Conservation (phyloP, 2,329 filamentous ascomycete genomes). For the Pyrenophora seminiperda region DNA sequence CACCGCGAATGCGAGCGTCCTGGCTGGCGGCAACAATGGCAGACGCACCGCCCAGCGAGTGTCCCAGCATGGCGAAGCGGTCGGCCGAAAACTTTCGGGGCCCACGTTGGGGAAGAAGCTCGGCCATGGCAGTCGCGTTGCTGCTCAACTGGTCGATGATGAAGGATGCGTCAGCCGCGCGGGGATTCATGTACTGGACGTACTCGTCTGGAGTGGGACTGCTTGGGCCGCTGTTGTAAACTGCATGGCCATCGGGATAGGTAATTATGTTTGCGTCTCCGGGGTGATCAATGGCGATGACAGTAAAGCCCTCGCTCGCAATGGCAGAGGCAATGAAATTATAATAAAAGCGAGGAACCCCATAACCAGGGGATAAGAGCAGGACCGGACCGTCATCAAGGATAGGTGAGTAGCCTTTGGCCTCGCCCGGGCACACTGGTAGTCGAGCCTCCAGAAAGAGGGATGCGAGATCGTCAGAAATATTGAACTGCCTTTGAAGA, state of each 20-base stretch:
- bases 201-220: neutral
- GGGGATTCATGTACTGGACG: conserved; percentile 5
- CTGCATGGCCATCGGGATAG: conserved; percentile 50
- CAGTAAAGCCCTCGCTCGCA: conserved; percentile 54
- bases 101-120: conserved; percentile 20
- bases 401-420: conserved; percentile 13
- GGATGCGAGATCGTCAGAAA: conserved; percentile 22
- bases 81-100: conserved; percentile 18
- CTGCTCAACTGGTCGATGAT: conserved; percentile 30
- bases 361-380: conserved; percentile 54
- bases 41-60: conserved; percentile 30
- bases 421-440: conserved; percentile 19
- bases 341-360: conserved; percentile 51
- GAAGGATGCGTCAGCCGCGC: conserved; percentile 27
- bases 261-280: conserved; percentile 55
- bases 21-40: conserved; percentile 19
- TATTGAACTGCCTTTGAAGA: conserved; percentile 20
- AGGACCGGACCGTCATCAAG: conserved; percentile 29
- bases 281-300: conserved; percentile 57
- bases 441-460: conserved; percentile 27
- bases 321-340: conserved; percentile 52
- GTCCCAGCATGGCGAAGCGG: conserved; percentile 23
- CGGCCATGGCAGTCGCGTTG: conserved; percentile 26
- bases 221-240: conserved; percentile 10
- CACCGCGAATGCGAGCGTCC: conserved; percentile 25